These are phyloP conservation scores for Syzygium jambos DNA, from an alignment of 345 rosid genomes.

Conservation along the genomic window DNA sequence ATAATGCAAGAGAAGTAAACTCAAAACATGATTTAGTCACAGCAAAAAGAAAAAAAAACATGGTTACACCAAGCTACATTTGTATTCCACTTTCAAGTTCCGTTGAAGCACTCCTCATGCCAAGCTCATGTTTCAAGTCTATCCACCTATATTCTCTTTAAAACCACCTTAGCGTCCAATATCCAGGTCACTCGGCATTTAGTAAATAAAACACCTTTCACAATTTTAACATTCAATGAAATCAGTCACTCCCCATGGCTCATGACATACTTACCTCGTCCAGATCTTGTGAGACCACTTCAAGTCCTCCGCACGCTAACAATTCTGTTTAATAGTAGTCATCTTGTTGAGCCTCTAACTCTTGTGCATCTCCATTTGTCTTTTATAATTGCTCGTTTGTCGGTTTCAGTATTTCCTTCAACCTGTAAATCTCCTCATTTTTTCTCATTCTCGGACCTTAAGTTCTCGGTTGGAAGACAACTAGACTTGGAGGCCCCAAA, in stretches of 20 bases:
- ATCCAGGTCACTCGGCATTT: neutral
- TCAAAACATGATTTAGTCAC: neutral
- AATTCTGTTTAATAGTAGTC: neutral
- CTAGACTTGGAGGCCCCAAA: too few species aligned
- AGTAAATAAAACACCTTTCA: neutral
- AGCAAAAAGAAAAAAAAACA: neutral
- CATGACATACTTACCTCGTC: neutral
- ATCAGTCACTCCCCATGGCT: neutral
- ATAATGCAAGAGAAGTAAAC: neutral
- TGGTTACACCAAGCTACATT: neutral
- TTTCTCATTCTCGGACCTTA: too few species aligned
- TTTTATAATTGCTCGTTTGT: neutral
- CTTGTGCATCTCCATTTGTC: neutral
- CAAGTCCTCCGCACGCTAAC: neutral
- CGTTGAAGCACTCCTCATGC: neutral
- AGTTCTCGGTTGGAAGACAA: too few species aligned
- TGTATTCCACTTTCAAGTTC: neutral
- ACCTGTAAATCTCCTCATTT: neutral
- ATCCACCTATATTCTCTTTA: neutral
- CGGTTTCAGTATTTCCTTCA: neutral
- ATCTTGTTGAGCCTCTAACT: neutral
- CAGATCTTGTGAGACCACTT: neutral
- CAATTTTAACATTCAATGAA: neutral
- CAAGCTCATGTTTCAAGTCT: neutral
- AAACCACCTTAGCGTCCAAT: neutral